phyloP scores from a whole-genome alignment of 805 yeast species.

The Torulaspora gathmanii region DNA sequence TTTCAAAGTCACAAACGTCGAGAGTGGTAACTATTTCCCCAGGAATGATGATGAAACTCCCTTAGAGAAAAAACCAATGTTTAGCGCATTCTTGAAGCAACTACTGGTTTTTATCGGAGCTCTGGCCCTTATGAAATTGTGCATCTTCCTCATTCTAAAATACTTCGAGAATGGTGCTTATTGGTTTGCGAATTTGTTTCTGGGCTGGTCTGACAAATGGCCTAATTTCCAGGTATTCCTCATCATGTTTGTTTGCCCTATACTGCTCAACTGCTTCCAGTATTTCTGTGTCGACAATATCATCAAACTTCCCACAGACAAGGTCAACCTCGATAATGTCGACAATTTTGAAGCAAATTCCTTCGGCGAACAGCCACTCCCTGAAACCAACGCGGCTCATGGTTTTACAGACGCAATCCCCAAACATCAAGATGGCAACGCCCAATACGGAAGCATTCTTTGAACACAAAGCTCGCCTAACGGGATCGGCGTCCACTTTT shows the following conservation, averaged over 20 bases:
- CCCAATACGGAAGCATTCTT: constrained; percentile 3
- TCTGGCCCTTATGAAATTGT: constrained; percentile 55
- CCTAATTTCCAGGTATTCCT: constrained; percentile 81
- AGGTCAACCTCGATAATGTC: constrained; percentile 22
- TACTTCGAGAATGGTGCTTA: constrained; percentile 66
- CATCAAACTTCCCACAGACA: constrained; percentile 49
- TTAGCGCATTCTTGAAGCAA: constrained; percentile 66
- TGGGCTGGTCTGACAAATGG: constrained; percentile 78
- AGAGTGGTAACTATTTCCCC: constrained; percentile 42
- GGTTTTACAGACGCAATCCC: not conserved
- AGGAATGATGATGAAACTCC: constrained; percentile 22
- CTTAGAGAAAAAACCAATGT: constrained; percentile 64
- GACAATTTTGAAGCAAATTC: constrained; percentile 31
- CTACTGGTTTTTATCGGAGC: constrained; percentile 63
- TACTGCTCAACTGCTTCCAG: constrained; percentile 69
- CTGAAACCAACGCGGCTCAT: not conserved
- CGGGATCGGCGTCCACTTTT: too few species aligned
- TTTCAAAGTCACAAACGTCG: constrained; percentile 39
- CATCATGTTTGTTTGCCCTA: constrained; percentile 79
- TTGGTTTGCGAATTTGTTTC: constrained; percentile 66
- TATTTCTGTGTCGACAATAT: constrained; percentile 68
- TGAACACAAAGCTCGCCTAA: not conserved
- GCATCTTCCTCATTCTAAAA: constrained; percentile 53
- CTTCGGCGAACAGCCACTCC: constrained; percentile 1
- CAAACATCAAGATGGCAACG: constrained; percentile 1